Evolutionary conservation across 352 stramenopile species (phyloP).

Genomic region (Plasmopara muralis): DNA sequence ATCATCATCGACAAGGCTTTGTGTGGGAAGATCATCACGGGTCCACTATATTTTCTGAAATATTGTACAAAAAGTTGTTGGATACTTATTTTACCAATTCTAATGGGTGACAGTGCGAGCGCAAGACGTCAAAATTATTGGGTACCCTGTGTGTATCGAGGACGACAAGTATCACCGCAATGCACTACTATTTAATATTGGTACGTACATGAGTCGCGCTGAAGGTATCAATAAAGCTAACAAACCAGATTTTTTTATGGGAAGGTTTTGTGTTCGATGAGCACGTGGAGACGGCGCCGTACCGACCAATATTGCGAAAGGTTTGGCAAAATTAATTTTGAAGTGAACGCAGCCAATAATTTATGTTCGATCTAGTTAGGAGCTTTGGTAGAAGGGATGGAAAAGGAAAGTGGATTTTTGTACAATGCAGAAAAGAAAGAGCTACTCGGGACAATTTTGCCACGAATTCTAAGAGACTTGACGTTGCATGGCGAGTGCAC

Average conservation of each 20-base stretch:
- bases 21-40: conserved; percentile 83
- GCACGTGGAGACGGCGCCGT: conserved; percentile 63
- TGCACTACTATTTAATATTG: conserved; percentile 85
- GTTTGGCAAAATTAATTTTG: conserved; percentile 3
- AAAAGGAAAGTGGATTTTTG: conserved; percentile 83
- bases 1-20: conserved; percentile 88
- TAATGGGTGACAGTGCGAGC: conserved; percentile 38
- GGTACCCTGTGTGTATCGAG: conserved; percentile 83
- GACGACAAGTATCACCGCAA: conserved; percentile 89
- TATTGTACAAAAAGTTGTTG: not conserved
- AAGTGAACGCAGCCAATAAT: not conserved
- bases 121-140: conserved; percentile 80
- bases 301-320: conserved; percentile 80
- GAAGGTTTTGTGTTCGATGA: conserved; percentile 80
- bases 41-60: conserved; percentile 6
- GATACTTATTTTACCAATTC: conserved; percentile 1
- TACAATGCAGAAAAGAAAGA: conserved; percentile 60
- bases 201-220: conserved; percentile 2
- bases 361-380: conserved; percentile 30
- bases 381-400: conserved; percentile 80
- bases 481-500: conserved; percentile 72
- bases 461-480: conserved; percentile 65
- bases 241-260: not conserved
- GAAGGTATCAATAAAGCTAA: not conserved
- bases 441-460: conserved; percentile 54